Conservation (phyloP, 345 rosid species). For the Syzygium aromaticum region DNA sequence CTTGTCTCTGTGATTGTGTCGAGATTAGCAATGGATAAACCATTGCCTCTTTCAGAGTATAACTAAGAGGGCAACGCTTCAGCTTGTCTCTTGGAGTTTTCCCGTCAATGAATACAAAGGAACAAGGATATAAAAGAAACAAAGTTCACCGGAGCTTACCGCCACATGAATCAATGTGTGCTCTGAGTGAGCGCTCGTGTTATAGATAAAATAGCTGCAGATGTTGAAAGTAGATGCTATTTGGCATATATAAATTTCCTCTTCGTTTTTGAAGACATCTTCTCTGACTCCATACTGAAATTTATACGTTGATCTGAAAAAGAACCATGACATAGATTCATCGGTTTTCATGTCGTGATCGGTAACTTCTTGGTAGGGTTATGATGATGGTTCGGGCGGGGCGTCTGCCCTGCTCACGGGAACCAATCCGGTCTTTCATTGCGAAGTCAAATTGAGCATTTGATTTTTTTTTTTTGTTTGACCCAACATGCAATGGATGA, state of each 20-base stretch:
- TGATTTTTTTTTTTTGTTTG: neutral
- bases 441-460: neutral
- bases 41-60: neutral
- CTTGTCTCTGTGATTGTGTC: neutral
- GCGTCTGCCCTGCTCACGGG: neutral
- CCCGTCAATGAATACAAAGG: neutral
- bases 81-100: neutral
- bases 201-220: neutral
- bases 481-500: neutral
- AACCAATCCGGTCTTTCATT: neutral
- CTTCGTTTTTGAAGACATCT: neutral
- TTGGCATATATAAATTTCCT: neutral
- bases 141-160: neutral
- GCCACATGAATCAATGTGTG: neutral
- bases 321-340: neutral
- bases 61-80: neutral
- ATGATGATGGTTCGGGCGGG: neutral
- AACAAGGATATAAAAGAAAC: neutral
- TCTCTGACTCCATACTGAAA: neutral
- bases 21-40: neutral
- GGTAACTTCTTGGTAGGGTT: neutral
- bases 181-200: neutral
- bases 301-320: neutral
- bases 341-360: neutral
- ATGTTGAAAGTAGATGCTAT: neutral